Percentiles rank a stretch among this genome's conserved stretches.
Evolutionary conservation across 2,329 filamentous ascomycete species (phyloP).

Genomic region (Leptographium procerum): DNA sequence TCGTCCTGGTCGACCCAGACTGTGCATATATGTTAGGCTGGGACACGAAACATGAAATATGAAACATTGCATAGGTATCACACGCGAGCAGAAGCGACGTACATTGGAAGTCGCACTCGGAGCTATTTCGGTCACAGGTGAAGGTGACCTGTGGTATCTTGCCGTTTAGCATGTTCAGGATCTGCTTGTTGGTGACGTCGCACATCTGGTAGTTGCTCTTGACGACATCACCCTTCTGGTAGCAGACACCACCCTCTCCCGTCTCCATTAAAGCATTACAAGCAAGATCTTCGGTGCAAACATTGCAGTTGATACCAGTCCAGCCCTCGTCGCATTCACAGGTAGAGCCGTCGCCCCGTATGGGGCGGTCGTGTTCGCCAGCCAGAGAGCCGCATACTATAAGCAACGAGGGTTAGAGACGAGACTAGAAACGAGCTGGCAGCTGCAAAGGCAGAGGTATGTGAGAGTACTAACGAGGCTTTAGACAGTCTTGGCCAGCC

Average conservation of each 20-base stretch:
- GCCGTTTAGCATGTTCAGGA: constrained; percentile 72
- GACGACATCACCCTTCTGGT: constrained; percentile 79
- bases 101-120: constrained; percentile 92
- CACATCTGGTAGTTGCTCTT: constrained; percentile 97
- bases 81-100: constrained; percentile 19
- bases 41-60: not conserved
- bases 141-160: constrained; percentile 91
- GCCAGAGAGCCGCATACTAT: constrained; percentile 76
- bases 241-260: constrained; percentile 75
- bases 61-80: not conserved
- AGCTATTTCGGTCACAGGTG: constrained; percentile 64
- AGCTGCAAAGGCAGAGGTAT: not conserved
- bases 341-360: constrained; percentile 47
- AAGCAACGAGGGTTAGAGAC: not conserved
- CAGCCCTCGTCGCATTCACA: constrained; percentile 91
- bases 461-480: constrained; percentile 47
- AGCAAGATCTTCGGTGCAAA: constrained; percentile 72
- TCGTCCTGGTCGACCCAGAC: constrained; percentile 92
- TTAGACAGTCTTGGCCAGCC: constrained; percentile 84
- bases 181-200: constrained; percentile 92
- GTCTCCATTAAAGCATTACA: constrained; percentile 84
- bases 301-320: constrained; percentile 96
- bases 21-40: constrained; percentile 21
- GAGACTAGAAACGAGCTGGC: not conserved
- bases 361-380: constrained; percentile 66